These are phyloP conservation scores for Suillus decipiens DNA, from an alignment of 768 basidiomycete species.

Conservation along the genomic window DNA sequence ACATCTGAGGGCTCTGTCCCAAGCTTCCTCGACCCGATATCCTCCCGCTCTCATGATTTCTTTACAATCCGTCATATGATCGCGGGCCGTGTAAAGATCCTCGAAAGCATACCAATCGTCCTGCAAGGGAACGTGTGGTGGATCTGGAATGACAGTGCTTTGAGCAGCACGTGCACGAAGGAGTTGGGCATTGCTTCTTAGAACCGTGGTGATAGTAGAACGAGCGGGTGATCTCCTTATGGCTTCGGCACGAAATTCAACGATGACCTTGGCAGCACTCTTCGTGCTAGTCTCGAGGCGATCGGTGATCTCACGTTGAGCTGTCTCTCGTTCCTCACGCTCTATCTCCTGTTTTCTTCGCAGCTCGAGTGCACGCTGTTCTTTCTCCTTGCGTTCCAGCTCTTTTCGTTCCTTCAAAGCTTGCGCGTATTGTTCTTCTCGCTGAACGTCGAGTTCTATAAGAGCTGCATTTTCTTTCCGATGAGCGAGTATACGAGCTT, in stretches of 20 bases:
- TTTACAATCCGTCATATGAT: conserved; percentile 74
- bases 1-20: conserved; percentile 76
- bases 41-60: conserved; percentile 84
- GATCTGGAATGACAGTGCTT: conserved; percentile 69
- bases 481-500: conserved; percentile 78
- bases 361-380: conserved; percentile 65
- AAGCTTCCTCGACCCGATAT: conserved; percentile 79
- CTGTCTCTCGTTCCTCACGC: conserved; percentile 73
- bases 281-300: conserved; percentile 76
- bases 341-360: conserved; percentile 74
- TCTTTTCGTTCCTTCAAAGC: conserved; percentile 80
- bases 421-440: conserved; percentile 76
- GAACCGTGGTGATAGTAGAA: conserved; percentile 41
- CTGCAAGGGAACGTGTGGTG: conserved; percentile 76
- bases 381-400: conserved; percentile 68
- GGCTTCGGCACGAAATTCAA: conserved; percentile 65
- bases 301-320: conserved; percentile 74
- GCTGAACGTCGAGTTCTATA: conserved; percentile 82
- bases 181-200: conserved; percentile 48
- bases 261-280: conserved; percentile 69
- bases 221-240: conserved; percentile 62
- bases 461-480: conserved; percentile 78
- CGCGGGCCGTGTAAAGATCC: conserved; percentile 56
- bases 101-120: conserved; percentile 79
- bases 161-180: conserved; percentile 66